Base-by-base conservation (phyloP, 139 green algal species). In the Coelastrella sp. region DNA sequence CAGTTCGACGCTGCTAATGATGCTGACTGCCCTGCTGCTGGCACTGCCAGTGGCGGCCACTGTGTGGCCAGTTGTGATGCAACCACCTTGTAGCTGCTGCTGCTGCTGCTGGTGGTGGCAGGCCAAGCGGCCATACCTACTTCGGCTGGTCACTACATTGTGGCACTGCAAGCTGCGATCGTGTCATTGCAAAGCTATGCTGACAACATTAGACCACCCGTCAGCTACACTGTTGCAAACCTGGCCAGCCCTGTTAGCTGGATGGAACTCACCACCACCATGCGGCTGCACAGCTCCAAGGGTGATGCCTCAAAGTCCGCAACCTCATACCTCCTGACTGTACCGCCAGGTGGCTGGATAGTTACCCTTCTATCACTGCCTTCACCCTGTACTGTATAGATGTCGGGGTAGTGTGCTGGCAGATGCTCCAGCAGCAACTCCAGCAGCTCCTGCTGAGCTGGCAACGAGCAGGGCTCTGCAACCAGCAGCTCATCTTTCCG, bases 331-430 rank as follows among this genome's bases (percentile, higher is more conserved):
- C 11, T 13, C 11, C 61, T 10, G 10, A 19, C 11, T 71, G 61
- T 71, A 13, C 61, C 61, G 10, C 61, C 61, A 71, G 61, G 61
- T 19, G 61, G 61, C 61, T 71, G 61, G 61, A 77, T 65, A 13
- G 13, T n/a, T 3, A 75, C 47, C 47, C 59, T 23, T 19, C 57
- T 61, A 3, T 20, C 56, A n/a, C 16, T 23, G 7, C 57, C 58
- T 65, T 77, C 20, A 23, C 59, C 81, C 17, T 74, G 32, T 6
- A 74, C 56, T 10, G 13, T 20, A 64, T 90, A 90, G 17, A 91
- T 60, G 16, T 58, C 47, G 5, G 86, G 86, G 77, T 86, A 86
- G n/a, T 65, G 76, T 8, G 59, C 14, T 22, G 86, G 86, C 20
- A 91, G 86, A 19, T 71, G 61, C 61, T 71, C 61, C 61, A 71